Evolutionary conservation across 208 protist species (phyloP).

Genomic region (Kentomonas sorsogonicus): DNA sequence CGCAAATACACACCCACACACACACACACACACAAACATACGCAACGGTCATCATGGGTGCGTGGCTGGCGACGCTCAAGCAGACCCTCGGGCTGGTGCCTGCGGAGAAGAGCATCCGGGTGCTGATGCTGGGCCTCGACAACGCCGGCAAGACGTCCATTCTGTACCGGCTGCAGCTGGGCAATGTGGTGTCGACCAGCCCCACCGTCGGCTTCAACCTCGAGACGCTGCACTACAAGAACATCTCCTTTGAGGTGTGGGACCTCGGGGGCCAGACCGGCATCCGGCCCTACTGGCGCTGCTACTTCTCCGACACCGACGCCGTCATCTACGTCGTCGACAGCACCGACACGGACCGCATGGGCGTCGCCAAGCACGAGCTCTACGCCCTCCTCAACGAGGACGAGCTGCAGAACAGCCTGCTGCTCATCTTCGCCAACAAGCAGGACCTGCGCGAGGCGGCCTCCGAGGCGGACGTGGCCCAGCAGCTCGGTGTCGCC

Average conservation of each 20-base stretch:
- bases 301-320: slow-evolving; percentile 96
- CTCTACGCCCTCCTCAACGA: slow-evolving; percentile 81
- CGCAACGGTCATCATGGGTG: slow-evolving; percentile 52
- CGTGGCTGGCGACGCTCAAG: slow-evolving; percentile 44
- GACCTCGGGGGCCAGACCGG: slow-evolving; percentile 97
- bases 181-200: slow-evolving; percentile 96
- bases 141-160: slow-evolving; percentile 98
- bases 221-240: slow-evolving; percentile 97
- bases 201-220: slow-evolving; percentile 98
- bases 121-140: slow-evolving; percentile 94
- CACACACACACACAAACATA: too few relatives aligned
- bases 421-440: slow-evolving; percentile 94
- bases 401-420: slow-evolving; percentile 80
- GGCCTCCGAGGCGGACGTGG: slow-evolving; percentile 55
- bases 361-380: slow-evolving; percentile 88
- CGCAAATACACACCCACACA: too few relatives aligned
- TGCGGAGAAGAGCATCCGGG: slow-evolving; percentile 83
- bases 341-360: slow-evolving; percentile 87
- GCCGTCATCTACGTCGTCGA: slow-evolving; percentile 94
- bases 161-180: slow-evolving; percentile 97
- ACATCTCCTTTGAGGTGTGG: slow-evolving; percentile 97
- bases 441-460: slow-evolving; percentile 92
- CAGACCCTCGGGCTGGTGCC: slow-evolving; percentile 54
- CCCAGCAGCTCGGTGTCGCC: slow-evolving; percentile 66
- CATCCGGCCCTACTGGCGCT: slow-evolving; percentile 94